Evolutionary conservation across 768 basidiomycete species (phyloP).

Genomic region (Multifurca ochricompacta): DNA sequence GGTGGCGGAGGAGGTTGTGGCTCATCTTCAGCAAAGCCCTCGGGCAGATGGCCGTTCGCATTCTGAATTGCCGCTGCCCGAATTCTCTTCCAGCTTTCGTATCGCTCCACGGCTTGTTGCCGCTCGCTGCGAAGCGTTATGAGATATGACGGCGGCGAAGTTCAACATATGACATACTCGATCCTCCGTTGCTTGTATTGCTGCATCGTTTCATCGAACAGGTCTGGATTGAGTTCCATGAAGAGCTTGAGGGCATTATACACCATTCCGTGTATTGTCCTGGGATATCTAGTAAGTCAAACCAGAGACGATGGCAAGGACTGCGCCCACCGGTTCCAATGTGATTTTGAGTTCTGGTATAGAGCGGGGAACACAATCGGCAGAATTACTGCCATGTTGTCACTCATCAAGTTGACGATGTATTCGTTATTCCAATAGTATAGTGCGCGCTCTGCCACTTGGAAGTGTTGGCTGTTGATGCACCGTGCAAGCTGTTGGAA

Average conservation of each 20-base stretch:
- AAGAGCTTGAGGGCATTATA: constrained; percentile 97
- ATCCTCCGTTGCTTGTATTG: constrained; percentile 86
- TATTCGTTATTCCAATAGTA: constrained; percentile 99
- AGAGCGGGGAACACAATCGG: constrained; percentile 97
- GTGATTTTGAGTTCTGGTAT: constrained; percentile 91
- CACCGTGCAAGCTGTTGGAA: constrained; percentile 94
- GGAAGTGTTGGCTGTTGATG: constrained; percentile 99
- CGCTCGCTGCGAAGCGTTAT: constrained; percentile 54
- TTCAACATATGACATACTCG: constrained; percentile 39
- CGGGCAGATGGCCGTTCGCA: constrained; percentile 61
- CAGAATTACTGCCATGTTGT: constrained; percentile 80
- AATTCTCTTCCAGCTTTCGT: constrained; percentile 85
- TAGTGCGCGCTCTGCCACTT: constrained; percentile 94
- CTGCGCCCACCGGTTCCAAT: constrained; percentile 89
- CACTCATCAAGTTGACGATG: constrained; percentile 98
- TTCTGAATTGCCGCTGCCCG: constrained; percentile 71
- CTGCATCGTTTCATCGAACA: constrained; percentile 90
- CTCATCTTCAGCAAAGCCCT: constrained; percentile 58
- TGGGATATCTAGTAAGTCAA: constrained; percentile 28
- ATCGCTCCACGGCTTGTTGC: constrained; percentile 74
- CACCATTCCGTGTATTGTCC: constrained; percentile 98
- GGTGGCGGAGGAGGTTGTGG: constrained; percentile 74
- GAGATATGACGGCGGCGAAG: neutral
- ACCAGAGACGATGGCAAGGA: neutral
- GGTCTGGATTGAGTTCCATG: constrained; percentile 97